Evolutionary conservation across 352 stramenopile species (phyloP), one percentile per base, ranked within the genome.

Genomic region (Thalassiosira ordinaria): DNA sequence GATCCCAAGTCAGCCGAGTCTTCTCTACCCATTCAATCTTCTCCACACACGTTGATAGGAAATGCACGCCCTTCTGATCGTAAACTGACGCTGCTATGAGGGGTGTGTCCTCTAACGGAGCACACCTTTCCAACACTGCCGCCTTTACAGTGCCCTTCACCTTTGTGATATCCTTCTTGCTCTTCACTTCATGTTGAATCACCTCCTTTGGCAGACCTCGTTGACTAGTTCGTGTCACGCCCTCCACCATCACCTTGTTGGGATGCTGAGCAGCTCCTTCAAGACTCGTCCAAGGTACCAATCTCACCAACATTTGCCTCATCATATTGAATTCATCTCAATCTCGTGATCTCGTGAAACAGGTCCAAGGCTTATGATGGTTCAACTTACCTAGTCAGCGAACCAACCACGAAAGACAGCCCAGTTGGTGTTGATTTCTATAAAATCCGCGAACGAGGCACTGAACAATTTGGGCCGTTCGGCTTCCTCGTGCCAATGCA

Each of bases 171-270:
- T 59, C 35, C 41, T 44, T 70, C 6, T 1, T 3, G 1, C n/a
- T 47, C 39, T 70, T 60, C 2, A 70, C 37, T 1, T 70, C 61
- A 31, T 70, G 44, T 29, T 70, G 61, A 26, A 60, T 70, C 4
- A 70, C 31, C 18, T 59, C 24, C 24, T 39, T 31, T 1, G 61
- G 39, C 0, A 70, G 61, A 18, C 61, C 61, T 2, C 61, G 24
- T 35, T 60, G 44, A 18, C 11, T 60, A 1, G 16, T 59, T 16
- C 61, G 13, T 27, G 61, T 60, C 14, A 70, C 37, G 9, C 41
- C 39, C 31, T 70, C 44, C 5, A 53, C 44, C 44, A 53, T 53
- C 13, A 53, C 44, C n/a, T 53, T 53, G 5, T 24, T 53, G 8
- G 11, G 13, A 24, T 53, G 44, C 37, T 46, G n/a, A n/a, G n/a